Conservation (phyloP, 805 yeast species). For the Nakazawaea anatomiae region DNA sequence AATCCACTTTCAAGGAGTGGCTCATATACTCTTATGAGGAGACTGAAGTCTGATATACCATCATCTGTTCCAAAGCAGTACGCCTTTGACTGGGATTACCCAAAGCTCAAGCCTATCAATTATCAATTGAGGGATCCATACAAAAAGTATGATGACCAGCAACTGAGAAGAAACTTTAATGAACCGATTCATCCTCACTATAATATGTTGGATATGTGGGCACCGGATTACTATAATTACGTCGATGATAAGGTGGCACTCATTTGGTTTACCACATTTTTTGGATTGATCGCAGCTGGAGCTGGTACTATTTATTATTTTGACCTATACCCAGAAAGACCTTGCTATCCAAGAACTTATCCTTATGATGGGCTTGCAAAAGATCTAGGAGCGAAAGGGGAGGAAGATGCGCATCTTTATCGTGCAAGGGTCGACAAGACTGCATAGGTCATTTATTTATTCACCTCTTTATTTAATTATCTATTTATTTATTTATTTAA, state of each 20-base stretch:
- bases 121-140: conserved; percentile 69
- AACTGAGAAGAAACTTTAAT: conserved; percentile 70
- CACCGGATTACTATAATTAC: conserved; percentile 67
- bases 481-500: neutral
- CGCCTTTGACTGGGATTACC: conserved; percentile 42
- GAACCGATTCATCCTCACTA: conserved; percentile 69
- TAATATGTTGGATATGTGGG: conserved; percentile 78
- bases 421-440: conserved; percentile 36
- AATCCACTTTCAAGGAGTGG: neutral
- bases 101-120: conserved; percentile 50
- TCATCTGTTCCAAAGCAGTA: conserved; percentile 21
- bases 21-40: neutral
- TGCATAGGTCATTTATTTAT: neutral
- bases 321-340: conserved; percentile 57
- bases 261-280: conserved; percentile 49
- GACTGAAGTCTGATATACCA: conserved; percentile 18
- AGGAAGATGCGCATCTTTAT: conserved; percentile 33
- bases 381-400: conserved; percentile 60
- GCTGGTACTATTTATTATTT: conserved; percentile 38
- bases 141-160: conserved; percentile 70
- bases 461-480: conserved; percentile 1
- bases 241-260: conserved; percentile 59
- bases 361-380: conserved; percentile 73
- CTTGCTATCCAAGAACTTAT: conserved; percentile 70
- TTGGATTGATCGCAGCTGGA: conserved; percentile 34